Evolutionary conservation across 2,329 filamentous ascomycete genomes (phyloP).

Genomic region (Fusarium annulatum): DNA sequence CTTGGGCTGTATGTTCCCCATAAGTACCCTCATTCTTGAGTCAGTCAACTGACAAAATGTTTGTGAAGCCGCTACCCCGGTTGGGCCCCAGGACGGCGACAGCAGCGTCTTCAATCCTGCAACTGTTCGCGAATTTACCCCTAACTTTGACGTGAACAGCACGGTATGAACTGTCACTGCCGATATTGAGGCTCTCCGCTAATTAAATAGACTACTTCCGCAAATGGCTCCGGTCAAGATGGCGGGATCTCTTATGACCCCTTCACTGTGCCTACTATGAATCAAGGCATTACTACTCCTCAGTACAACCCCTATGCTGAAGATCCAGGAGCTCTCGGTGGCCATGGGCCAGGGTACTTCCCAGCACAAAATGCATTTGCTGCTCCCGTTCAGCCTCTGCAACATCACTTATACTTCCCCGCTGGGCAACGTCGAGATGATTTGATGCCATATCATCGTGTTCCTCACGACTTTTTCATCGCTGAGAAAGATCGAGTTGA

Average conservation of each 20-base stretch:
- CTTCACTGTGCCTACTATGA: slow-evolving; percentile 70
- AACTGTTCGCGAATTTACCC: slow-evolving; percentile 69
- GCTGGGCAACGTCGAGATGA: slow-evolving; percentile 85
- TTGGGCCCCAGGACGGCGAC: slow-evolving; percentile 57
- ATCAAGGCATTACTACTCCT: slow-evolving; percentile 61
- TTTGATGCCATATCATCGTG: slow-evolving; percentile 84
- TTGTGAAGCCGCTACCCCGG: slow-evolving; percentile 50
- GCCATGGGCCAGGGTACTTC: slow-evolving; percentile 73
- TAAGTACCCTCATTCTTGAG: not conserved
- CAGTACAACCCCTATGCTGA: slow-evolving; percentile 82
- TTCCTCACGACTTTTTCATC: slow-evolving; percentile 91
- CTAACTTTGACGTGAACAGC: slow-evolving; percentile 64
- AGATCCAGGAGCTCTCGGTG: slow-evolving; percentile 70
- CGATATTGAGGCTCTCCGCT: not conserved
- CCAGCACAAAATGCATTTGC: slow-evolving; percentile 65
- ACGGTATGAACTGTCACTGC: slow-evolving; percentile 52
- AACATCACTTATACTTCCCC: slow-evolving; percentile 94
- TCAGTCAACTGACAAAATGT: slow-evolving; percentile 14
- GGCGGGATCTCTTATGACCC: slow-evolving; percentile 65
- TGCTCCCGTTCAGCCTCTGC: slow-evolving; percentile 72
- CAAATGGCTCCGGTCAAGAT: slow-evolving; percentile 63
- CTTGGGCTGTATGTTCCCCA: slow-evolving; percentile 52
- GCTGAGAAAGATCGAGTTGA: slow-evolving; percentile 89
- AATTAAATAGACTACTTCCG: slow-evolving; percentile 47
- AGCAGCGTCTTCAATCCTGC: slow-evolving; percentile 65